Evolutionary conservation across 148 eudicot species (phyloP), one percentile per base, ranked within the genome.

Genomic region (Pouteria glomerata): DNA sequence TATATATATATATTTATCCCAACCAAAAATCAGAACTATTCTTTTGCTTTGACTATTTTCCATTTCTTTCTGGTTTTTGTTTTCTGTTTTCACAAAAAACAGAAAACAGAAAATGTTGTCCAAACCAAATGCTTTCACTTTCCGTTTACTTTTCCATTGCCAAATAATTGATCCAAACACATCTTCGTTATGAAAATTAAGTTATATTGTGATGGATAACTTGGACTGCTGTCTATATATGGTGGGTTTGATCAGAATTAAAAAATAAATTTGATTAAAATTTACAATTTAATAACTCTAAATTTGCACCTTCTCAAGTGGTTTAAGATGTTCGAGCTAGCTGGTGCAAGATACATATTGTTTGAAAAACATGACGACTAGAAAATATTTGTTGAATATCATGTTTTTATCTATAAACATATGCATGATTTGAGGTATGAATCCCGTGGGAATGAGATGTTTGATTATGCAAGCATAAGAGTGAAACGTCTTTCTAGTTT

Each of bases 211-310:
- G 50, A 37, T 21, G 51, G 51, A 24, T 41, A 15, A 59, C 31
- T 45, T 13, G 50, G 16, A 34, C 30, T 57, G n/a, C n/a, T 57
- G n/a, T n/a, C 3, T 33, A 6, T 33, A 21, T 33, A 59, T 59
- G 34, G 4, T 18, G 39, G 23, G 47, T 71, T 12, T 75, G 56
- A 69, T 63, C 44, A 14, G 1, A 79, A 76, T 73, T 85, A 53
- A 75, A 72, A 62, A 31, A 23, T 50, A 24, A n/a, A 50, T 47
- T 31, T 51, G 53, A 33, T 66, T 45, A 4, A 11, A 37, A 8
- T 13, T 24, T 13, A 13, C n/a, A n/a, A n/a, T n/a, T n/a, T n/a
- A n/a, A 51, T 11, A 16, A 7, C 18, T 5, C 19, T 1, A 2
- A 51, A 51, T 0, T 3, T 1, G 18, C 18, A 6, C 0, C 55